phyloP scores from a whole-genome alignment of 2,329 filamentous ascomycete species.

The Chaetomiaceae sp. region DNA sequence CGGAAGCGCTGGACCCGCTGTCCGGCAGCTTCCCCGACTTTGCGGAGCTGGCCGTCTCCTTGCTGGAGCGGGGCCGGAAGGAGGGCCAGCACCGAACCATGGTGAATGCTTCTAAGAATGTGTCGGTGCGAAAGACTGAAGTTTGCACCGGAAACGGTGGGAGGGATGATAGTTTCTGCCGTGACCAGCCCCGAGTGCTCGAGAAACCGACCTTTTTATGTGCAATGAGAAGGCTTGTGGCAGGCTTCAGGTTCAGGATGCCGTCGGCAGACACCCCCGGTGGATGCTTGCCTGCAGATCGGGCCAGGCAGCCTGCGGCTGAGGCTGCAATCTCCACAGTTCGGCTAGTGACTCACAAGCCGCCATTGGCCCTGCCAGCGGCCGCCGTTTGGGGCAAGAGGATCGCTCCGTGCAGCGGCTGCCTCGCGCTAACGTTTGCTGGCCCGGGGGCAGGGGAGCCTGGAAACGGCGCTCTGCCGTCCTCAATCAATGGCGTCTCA shows the following conservation, averaged over 20 bases:
- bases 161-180: too few relatives aligned
- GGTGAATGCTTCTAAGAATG: too few relatives aligned
- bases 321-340: constrained; percentile 16
- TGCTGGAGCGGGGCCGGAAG: constrained; percentile 18
- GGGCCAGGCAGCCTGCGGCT: not conserved
- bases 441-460: not conserved
- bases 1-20: constrained; percentile 13
- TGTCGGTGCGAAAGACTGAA: too few relatives aligned
- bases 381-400: not conserved
- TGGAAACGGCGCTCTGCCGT: not conserved
- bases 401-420: constrained; percentile 13
- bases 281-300: not conserved
- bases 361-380: constrained; percentile 6
- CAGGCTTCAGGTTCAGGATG: too few relatives aligned
- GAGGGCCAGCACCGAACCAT: constrained; percentile 21
- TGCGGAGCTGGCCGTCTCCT: constrained; percentile 11
- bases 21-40: constrained; percentile 13
- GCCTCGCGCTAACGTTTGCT: constrained; percentile 10
- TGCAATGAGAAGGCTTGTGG: too few relatives aligned
- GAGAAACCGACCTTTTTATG: constrained; percentile 2
- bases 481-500: constrained; percentile 4
- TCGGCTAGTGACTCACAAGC: constrained; percentile 18
- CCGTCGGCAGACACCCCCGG: too few relatives aligned
- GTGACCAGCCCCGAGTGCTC: too few relatives aligned
- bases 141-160: not conserved